phyloP scores from a whole-genome alignment of 257 asterid genomes.

The Solanum chilense region DNA sequence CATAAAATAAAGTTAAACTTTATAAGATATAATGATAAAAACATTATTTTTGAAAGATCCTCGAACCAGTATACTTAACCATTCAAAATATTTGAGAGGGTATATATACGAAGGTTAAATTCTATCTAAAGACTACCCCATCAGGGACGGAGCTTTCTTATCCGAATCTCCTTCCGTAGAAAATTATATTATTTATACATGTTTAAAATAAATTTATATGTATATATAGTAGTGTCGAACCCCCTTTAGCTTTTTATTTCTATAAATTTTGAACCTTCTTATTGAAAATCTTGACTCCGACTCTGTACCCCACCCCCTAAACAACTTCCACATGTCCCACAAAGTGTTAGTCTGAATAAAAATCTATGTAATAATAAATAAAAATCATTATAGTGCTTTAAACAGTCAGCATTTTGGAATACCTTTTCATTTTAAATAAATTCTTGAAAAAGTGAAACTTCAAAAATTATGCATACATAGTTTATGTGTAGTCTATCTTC shows the following conservation, averaged over 20 bases:
- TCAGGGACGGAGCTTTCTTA: no score
- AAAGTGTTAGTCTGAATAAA: neutral
- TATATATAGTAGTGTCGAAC: no score
- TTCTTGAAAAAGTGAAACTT: constrained; percentile 14
- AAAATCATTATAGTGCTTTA: constrained; percentile 10
- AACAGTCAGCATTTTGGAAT: constrained; percentile 21
- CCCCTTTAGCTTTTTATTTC: no score
- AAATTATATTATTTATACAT: no score
- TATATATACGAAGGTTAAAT: no score
- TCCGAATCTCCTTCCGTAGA: fast-evolving
- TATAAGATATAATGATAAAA: no score
- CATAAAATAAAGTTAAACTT: no score
- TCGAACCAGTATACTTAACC: neutral
- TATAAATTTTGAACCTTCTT: no score
- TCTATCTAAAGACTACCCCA: neutral
- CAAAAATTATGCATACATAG: neutral
- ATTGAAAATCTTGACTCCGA: no score
- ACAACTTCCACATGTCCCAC: neutral
- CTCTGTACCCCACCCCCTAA: neutral
- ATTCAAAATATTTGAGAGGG: neutral
- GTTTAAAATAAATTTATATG: no score
- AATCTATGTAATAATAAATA: neutral
- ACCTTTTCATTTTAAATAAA: constrained; percentile 32
- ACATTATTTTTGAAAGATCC: fast-evolving
- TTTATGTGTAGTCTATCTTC: neutral